Percentiles rank a stretch among this genome's conserved stretches.
Evolutionary conservation across 108 stramenopile species (phyloP).

Genomic region (Epipyxis sp.): DNA sequence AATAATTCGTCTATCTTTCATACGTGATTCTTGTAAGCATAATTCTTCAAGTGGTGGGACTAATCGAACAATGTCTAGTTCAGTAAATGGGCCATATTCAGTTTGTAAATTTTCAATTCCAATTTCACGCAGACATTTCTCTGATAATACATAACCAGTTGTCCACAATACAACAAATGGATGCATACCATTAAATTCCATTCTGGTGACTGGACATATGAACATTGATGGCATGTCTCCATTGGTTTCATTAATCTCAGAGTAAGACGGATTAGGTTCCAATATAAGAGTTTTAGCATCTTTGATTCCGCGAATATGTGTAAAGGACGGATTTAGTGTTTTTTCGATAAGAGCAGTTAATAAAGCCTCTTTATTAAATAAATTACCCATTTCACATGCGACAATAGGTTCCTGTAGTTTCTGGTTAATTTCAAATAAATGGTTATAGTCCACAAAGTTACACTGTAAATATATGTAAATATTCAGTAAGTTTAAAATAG

Average conservation of each 20-base stretch:
- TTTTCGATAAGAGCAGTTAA: constrained; percentile 44
- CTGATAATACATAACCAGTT: constrained; percentile 56
- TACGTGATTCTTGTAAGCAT: background rate
- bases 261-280: background rate
- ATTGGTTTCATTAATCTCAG: background rate
- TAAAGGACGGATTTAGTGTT: constrained; percentile 39
- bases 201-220: constrained; percentile 51
- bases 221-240: constrained; percentile 32
- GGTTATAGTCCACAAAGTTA: no score
- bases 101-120: constrained; percentile 49
- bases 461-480: background rate
- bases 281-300: constrained; percentile 45
- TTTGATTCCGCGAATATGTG: constrained; percentile 52
- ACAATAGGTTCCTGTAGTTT: constrained; percentile 50
- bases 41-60: constrained; percentile 28
- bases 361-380: constrained; percentile 60
- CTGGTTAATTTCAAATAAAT: constrained; percentile 49
- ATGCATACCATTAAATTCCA: constrained; percentile 51
- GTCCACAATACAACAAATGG: constrained; percentile 44
- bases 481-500: background rate
- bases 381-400: constrained; percentile 55
- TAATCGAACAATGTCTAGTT: constrained; percentile 30
- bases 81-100: constrained; percentile 49
- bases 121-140: constrained; percentile 49
- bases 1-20: background rate